phyloP scores from a whole-genome alignment of 306 rosid species.

The Dalbergia cochinchinensis region DNA sequence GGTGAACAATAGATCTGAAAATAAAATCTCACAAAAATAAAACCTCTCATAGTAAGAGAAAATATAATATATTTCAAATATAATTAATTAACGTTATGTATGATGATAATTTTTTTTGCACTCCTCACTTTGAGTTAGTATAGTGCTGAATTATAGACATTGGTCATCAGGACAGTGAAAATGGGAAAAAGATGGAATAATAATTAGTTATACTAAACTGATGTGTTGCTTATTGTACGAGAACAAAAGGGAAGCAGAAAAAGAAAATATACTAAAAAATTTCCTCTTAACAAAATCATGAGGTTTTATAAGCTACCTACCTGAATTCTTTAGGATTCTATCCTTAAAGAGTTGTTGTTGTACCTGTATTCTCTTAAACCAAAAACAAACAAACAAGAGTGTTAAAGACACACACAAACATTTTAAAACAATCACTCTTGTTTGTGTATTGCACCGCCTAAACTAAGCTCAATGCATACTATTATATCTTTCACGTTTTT shows the following conservation, averaged over 20 bases:
- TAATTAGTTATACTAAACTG: neutral
- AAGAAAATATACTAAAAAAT: neutral
- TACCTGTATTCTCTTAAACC: neutral
- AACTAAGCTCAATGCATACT: neutral
- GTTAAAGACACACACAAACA: neutral
- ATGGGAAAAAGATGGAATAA: neutral
- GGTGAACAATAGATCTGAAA: too few relatives aligned
- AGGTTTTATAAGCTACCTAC: constrained; percentile 2
- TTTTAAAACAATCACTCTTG: neutral
- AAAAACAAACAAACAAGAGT: neutral
- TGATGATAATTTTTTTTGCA: constrained; percentile 2
- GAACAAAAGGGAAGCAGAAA: neutral
- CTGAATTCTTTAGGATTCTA: neutral
- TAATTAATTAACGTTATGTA: too few relatives aligned
- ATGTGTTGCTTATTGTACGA: neutral
- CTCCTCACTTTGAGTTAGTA: constrained; percentile 16
- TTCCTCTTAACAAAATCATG: neutral
- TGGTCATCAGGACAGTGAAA: neutral
- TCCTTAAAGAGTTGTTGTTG: neutral
- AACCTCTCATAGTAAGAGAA: too few relatives aligned
- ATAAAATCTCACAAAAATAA: too few relatives aligned
- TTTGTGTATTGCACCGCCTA: neutral
- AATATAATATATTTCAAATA: too few relatives aligned
- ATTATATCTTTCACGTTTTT: too few relatives aligned
- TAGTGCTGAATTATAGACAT: neutral